Percentiles rank a stretch among this genome's conserved stretches.
phyloP scores from a whole-genome alignment of 2,329 filamentous ascomycete species.

The Cercospora sojina region DNA sequence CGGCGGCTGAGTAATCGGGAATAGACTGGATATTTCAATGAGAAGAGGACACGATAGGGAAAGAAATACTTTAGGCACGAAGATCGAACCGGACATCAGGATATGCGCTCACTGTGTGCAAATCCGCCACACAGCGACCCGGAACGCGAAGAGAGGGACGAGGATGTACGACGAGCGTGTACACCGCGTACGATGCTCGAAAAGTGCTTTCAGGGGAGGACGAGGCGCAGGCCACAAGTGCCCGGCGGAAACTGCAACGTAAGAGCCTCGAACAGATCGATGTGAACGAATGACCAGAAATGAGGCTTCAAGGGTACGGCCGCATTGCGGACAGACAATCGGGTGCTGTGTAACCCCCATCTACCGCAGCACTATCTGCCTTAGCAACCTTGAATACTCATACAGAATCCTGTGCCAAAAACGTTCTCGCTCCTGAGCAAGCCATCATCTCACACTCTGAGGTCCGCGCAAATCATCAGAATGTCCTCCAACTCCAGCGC shows the following conservation, averaged over 20 bases:
- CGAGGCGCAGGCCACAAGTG: background rate
- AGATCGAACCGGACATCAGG: background rate
- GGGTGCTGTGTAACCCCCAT: background rate
- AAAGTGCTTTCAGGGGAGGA: background rate
- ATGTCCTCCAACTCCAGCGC: constrained; percentile 1
- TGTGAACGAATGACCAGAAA: background rate
- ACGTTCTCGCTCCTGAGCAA: background rate
- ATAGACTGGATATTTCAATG: background rate
- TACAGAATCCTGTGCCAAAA: background rate
- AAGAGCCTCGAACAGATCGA: background rate
- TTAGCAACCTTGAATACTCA: background rate
- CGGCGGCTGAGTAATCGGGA: background rate
- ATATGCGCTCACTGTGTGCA: background rate
- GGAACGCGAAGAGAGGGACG: background rate
- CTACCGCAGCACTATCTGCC: background rate
- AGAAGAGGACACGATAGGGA: background rate
- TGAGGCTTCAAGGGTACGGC: background rate
- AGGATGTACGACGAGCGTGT: background rate
- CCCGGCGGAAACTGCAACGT: background rate
- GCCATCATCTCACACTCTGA: background rate
- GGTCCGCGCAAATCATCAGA: background rate
- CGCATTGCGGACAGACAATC: background rate
- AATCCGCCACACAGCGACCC: background rate
- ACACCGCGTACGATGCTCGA: background rate
- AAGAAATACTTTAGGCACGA: background rate